These are phyloP conservation scores for Emericellopsis cladophorae DNA, from an alignment of 2,329 filamentous ascomycete species.

Conservation along the genomic window DNA sequence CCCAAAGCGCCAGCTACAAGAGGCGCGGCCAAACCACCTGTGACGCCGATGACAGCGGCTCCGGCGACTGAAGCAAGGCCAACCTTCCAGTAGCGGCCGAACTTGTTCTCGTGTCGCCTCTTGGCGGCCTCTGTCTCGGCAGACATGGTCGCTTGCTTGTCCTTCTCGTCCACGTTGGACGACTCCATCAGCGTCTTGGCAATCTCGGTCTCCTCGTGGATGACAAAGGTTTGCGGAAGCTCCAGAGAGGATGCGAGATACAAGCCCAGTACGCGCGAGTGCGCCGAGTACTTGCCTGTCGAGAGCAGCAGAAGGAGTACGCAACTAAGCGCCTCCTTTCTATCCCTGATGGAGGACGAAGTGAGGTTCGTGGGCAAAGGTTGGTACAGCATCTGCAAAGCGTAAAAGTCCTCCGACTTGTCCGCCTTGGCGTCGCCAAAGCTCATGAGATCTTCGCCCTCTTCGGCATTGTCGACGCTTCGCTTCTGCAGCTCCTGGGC, in stretches of 20 bases:
- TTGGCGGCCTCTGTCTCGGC: conserved; percentile 67
- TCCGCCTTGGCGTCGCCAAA: conserved; percentile 21
- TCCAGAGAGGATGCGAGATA: conserved; percentile 55
- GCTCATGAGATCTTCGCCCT: conserved; percentile 25
- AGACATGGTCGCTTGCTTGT: conserved; percentile 39
- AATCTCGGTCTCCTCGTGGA: conserved; percentile 61
- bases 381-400: conserved; percentile 38
- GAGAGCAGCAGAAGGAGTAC: conserved; percentile 59
- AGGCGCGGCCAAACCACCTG: conserved; percentile 80
- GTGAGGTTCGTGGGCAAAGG: conserved; percentile 40
- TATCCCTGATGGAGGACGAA: conserved; percentile 43
- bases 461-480: conserved; percentile 17
- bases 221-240: conserved; percentile 48
- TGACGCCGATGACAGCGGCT: conserved; percentile 81
- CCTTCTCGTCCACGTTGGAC: conserved; percentile 28
- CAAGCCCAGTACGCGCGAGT: conserved; percentile 57
- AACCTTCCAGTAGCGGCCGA: conserved; percentile 74
- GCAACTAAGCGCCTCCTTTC: conserved; percentile 54
- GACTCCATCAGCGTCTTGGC: conserved; percentile 63
- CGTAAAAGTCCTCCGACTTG: conserved; percentile 24
- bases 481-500: conserved; percentile 26
- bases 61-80: conserved; percentile 80
- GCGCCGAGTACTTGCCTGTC: conserved; percentile 60
- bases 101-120: conserved; percentile 57
- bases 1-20: conserved; percentile 78